These are phyloP conservation scores for Coniochaeta ligniaria DNA, from an alignment of 2,329 filamentous ascomycete genomes.

Conservation along the genomic window DNA sequence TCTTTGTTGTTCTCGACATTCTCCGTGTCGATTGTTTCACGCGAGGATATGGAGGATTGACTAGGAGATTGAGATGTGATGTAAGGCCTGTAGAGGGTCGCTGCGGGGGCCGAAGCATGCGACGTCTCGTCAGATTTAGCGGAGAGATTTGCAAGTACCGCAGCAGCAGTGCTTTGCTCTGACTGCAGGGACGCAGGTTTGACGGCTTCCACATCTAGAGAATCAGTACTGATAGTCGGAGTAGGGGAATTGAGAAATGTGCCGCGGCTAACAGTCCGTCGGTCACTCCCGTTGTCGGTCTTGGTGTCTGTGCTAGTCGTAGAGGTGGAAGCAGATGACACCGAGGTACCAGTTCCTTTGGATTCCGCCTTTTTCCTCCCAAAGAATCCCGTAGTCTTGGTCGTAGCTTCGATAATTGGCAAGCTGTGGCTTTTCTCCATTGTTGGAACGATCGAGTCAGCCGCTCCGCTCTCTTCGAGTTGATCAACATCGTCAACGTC, in stretches of 20 bases:
- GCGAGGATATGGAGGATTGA: conserved; percentile 43
- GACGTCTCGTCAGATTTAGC: conserved; percentile 50
- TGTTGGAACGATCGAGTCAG: conserved; percentile 30
- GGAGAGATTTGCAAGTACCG: conserved; percentile 62
- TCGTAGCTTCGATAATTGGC: conserved; percentile 32
- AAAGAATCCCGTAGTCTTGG: conserved; percentile 34
- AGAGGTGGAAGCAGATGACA: conserved; percentile 26
- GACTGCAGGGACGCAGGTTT: conserved; percentile 48
- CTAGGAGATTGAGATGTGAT: conserved; percentile 32
- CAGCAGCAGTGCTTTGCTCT: conserved; percentile 52
- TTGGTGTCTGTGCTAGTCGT: conserved; percentile 43
- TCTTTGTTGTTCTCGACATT: conserved; percentile 23
- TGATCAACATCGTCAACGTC: conserved; percentile 40
- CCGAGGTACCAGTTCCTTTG: conserved; percentile 21
- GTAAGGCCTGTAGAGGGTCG: conserved; percentile 27
- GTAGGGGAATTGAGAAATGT: conserved; percentile 57
- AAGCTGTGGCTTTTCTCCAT: conserved; percentile 51
- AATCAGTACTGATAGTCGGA: conserved; percentile 61
- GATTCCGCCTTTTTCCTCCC: conserved; percentile 34
- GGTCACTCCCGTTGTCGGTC: conserved; percentile 18
- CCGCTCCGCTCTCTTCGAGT: conserved; percentile 32
- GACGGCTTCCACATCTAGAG: conserved; percentile 57
- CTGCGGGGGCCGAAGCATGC: conserved; percentile 38
- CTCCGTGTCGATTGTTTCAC: conserved; percentile 33
- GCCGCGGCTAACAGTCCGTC: neutral